Evolutionary conservation across 2,329 filamentous ascomycete species (phyloP).

Genomic region (Diaporthe aspalathi): DNA sequence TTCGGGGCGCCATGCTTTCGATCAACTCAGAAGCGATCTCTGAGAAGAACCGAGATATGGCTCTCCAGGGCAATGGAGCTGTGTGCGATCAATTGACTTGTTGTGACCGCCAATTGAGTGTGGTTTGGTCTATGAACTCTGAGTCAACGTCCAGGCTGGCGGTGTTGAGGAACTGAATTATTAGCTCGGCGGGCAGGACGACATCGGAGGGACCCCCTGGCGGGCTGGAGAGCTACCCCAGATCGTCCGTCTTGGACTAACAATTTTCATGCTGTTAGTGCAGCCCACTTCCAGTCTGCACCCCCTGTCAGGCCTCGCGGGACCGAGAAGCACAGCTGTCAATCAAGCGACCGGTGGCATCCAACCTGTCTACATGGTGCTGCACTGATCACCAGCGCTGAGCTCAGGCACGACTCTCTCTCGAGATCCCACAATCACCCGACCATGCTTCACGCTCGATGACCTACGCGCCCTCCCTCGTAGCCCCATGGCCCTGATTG

Average conservation of each 20-base stretch:
- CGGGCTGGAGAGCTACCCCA: constrained; percentile 20
- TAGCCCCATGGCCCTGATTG: constrained; percentile 37
- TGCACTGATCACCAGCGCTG: constrained; percentile 21
- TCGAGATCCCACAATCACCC: neutral
- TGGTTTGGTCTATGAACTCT: constrained; percentile 25
- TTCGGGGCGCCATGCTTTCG: constrained; percentile 39
- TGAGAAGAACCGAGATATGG: constrained; percentile 36
- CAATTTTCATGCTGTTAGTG: constrained; percentile 12
- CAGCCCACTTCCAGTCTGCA: neutral
- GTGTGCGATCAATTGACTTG: constrained; percentile 19
- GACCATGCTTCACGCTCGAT: constrained; percentile 23
- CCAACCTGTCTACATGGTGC: constrained; percentile 22
- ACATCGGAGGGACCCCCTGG: constrained; percentile 31
- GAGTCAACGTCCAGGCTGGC: constrained; percentile 32
- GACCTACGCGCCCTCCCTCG: constrained; percentile 1
- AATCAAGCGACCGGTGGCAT: constrained; percentile 21
- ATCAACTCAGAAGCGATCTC: constrained; percentile 35
- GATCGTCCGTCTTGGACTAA: constrained; percentile 27
- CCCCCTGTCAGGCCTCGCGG: constrained; percentile 26
- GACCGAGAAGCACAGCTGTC: constrained; percentile 30
- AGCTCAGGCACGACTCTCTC: neutral
- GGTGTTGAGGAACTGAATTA: constrained; percentile 21
- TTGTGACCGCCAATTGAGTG: constrained; percentile 14
- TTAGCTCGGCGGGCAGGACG: constrained; percentile 20
- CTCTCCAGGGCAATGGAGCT: constrained; percentile 24